A percentile compares a stretch with the other conserved stretches of the same genome.
Evolutionary conservation across 768 basidiomycete genomes (phyloP).

Genomic region (Hortiboletus campestris): DNA sequence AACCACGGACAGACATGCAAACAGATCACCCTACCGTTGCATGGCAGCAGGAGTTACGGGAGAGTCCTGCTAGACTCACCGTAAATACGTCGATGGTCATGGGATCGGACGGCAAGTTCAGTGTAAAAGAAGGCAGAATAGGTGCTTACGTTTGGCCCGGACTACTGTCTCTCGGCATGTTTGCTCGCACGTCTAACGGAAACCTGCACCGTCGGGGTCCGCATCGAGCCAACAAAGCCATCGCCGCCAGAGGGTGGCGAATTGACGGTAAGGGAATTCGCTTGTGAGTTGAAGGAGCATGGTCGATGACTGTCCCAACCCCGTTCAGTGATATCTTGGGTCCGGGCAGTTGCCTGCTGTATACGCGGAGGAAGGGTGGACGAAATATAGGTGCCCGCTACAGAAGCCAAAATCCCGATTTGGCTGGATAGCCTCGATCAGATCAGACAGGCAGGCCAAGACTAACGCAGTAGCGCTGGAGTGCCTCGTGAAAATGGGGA

Average conservation of each 20-base stretch:
- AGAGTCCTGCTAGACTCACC: neutral
- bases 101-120: neutral
- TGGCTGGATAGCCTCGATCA: neutral
- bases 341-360: neutral
- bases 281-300: no score
- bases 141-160: no score
- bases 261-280: no score
- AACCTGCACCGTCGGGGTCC: neutral
- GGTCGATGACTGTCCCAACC: no score
- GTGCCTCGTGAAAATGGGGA: neutral
- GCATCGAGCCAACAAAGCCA: neutral
- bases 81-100: neutral
- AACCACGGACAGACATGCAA: no score
- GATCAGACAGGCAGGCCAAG: no score
- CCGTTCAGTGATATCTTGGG: no score
- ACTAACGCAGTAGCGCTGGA: no score
- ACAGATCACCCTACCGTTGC: no score
- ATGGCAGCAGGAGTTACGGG: no score
- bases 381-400: neutral
- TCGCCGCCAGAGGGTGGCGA: no score
- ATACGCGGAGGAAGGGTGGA: neutral
- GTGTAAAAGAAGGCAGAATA: neutral
- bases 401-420: neutral
- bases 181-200: neutral
- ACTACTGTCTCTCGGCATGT: neutral